Evolutionary conservation across 2,329 filamentous ascomycete genomes (phyloP), one percentile per base, ranked within the genome.

Genomic region (Epichloe sp.): DNA sequence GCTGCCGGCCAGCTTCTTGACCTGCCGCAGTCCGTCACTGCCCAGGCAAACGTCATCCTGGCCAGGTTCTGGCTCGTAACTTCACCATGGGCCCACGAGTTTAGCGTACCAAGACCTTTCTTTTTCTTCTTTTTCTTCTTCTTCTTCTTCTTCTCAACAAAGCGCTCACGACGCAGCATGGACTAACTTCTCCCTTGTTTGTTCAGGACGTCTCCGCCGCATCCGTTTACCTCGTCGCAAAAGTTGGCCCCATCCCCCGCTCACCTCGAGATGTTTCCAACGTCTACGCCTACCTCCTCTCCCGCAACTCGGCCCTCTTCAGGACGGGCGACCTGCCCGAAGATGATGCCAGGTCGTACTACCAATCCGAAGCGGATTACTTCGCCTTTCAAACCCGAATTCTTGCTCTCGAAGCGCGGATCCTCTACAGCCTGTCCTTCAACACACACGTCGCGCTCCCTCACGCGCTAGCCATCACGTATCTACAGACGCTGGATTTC

Each of bases 401-500:
- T 5, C 76, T 94, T 44, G 71, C 76, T n/a, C 77, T 83, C 47
- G 93, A 98, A 67, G 79, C 85, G 3, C 79, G 82, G 41, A 80
- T 97, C 17, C 76, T 97, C 2, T 80, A 81, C 54, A 75, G 80
- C 0, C 73, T 96, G 0, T 82, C 83, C 14, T 97, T 95, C 66
- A 79, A 94, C 60, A 86, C 84, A 2, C 87, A 93, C 58, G 87
- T 94, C 11, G 82, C 87, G 1, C 76, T 96, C 0, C 93, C 93
- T 0, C 88, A 97, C 62, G 79, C 86, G 0, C 78, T 97, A 14
- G 87, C 87, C 53, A 78, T 97, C 52, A 96, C 90, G 5, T 98
- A 97, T 64, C 79, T 97, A 1, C 91, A 97, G 68, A 85, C 90
- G 0, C 78, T 98, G 17, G 87, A 88, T 53, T 83, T 86, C 46